Conservation (phyloP, 371 early-diverging fungal species). For the Nematocida displodere region DNA sequence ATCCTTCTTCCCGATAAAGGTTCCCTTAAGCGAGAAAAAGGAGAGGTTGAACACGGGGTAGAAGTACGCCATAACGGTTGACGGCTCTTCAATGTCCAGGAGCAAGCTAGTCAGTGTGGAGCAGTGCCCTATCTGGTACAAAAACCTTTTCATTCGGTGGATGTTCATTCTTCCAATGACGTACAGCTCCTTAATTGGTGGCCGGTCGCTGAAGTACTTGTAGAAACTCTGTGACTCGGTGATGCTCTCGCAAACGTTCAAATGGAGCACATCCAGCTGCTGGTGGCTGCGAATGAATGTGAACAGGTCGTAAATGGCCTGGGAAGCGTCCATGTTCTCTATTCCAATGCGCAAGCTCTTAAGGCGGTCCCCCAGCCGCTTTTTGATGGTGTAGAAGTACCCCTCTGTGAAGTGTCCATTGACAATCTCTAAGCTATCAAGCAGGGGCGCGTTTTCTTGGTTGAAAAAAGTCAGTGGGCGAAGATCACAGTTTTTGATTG, state of each 20-base stretch:
- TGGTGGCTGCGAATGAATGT: constrained; percentile 50
- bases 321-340: constrained; percentile 49
- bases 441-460: constrained; percentile 39
- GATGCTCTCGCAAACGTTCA: constrained; percentile 42
- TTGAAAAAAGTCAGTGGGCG: constrained; percentile 50
- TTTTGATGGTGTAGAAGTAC: constrained; percentile 51
- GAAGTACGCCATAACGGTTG: constrained; percentile 38
- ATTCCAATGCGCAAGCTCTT: constrained; percentile 44
- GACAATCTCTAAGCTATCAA: constrained; percentile 41
- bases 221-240: constrained; percentile 54
- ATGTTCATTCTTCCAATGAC: constrained; percentile 42
- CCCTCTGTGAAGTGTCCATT: constrained; percentile 48
- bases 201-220: constrained; percentile 50
- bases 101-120: constrained; percentile 10
- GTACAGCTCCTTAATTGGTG: constrained; percentile 41
- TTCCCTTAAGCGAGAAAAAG: constrained; percentile 29
- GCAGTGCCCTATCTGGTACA: constrained; percentile 50
- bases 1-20: constrained; percentile 5
- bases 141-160: constrained; percentile 46
- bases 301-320: constrained; percentile 50
- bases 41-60: constrained; percentile 7
- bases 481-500: constrained; percentile 48
- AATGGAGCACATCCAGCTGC: constrained; percentile 30
- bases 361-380: constrained; percentile 45
- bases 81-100: constrained; percentile 43